Conservation (phyloP, 352 stramenopile genomes). For the Pythium folliculosum region DNA sequence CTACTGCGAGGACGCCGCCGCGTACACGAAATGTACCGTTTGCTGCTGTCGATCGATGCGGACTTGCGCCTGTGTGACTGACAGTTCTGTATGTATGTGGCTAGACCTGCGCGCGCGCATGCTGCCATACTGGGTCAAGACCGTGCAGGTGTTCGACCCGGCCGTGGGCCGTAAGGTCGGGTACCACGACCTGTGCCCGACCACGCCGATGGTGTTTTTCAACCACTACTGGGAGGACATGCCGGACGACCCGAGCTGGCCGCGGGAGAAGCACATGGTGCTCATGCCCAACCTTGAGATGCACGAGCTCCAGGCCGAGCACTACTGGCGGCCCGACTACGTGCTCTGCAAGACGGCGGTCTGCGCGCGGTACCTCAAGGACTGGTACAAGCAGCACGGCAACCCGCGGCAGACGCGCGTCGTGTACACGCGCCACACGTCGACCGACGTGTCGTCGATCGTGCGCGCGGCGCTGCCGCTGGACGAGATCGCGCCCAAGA, state of each 20-base stretch:
- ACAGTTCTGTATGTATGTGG: background rate
- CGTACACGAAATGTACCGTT: conserved; percentile 57
- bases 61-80: conserved; percentile 13
- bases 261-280: conserved; percentile 30
- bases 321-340: conserved; percentile 46
- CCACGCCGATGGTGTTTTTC: conserved; percentile 34
- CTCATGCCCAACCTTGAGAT: conserved; percentile 50
- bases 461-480: conserved; percentile 2
- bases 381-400: conserved; percentile 59
- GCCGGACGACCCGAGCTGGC: conserved; percentile 22
- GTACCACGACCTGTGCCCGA: conserved; percentile 44
- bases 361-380: conserved; percentile 40
- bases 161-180: conserved; percentile 18
- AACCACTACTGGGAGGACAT: conserved; percentile 44
- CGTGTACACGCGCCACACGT: conserved; percentile 65
- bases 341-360: conserved; percentile 66
- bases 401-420: conserved; percentile 53
- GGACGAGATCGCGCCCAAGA: conserved; percentile 10
- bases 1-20: conserved; percentile 72
- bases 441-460: conserved; percentile 42
- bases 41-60: background rate
- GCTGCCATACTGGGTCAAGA: conserved; percentile 38
- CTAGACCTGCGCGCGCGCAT: conserved; percentile 30
- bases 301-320: conserved; percentile 41
- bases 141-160: conserved; percentile 24